These are phyloP conservation scores for Gracilariopsis chorda DNA, from an alignment of 23 red algal genomes.

Conservation along the genomic window DNA sequence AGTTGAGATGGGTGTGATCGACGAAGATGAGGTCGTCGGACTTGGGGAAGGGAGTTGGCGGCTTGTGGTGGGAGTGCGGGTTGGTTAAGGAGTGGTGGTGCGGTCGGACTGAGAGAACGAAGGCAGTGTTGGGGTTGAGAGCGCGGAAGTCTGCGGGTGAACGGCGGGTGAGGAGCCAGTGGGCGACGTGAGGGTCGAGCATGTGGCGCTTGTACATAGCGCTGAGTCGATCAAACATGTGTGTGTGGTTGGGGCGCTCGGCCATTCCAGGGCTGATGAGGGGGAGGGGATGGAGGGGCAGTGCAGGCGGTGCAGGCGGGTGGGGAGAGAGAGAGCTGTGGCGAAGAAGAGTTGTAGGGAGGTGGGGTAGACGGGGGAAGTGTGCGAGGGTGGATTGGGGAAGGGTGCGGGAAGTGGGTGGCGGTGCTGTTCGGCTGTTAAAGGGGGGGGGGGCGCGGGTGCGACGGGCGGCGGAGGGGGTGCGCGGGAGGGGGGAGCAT, in stretches of 20 bases:
- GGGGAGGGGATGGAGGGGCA: not conserved
- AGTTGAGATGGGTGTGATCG: not conserved
- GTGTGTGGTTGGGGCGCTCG: not conserved
- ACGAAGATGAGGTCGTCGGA: conserved; percentile 21
- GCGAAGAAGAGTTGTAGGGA: not conserved
- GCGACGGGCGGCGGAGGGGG: not conserved
- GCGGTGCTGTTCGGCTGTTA: too few species aligned
- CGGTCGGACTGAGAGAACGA: not conserved
- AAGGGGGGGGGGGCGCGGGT: not conserved
- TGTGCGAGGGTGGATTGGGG: not conserved
- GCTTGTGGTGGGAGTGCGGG: not conserved
- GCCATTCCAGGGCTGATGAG: not conserved
- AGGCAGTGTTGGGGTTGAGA: not conserved
- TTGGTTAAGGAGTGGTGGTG: not conserved
- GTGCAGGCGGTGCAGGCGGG: not conserved
- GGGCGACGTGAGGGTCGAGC: not conserved
- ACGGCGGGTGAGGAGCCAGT: conserved; percentile 16
- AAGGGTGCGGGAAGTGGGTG: not conserved
- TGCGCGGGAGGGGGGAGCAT: not conserved
- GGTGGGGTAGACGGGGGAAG: not conserved
- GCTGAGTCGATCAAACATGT: not conserved
- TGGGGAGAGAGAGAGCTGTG: not conserved
- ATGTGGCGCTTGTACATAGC: conserved; percentile 33
- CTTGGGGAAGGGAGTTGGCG: not conserved
- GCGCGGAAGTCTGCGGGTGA: not conserved